Percentiles rank a stretch among this genome's conserved stretches.
Evolutionary conservation across 768 basidiomycete species (phyloP).

Genomic region (Russula dissimulans): DNA sequence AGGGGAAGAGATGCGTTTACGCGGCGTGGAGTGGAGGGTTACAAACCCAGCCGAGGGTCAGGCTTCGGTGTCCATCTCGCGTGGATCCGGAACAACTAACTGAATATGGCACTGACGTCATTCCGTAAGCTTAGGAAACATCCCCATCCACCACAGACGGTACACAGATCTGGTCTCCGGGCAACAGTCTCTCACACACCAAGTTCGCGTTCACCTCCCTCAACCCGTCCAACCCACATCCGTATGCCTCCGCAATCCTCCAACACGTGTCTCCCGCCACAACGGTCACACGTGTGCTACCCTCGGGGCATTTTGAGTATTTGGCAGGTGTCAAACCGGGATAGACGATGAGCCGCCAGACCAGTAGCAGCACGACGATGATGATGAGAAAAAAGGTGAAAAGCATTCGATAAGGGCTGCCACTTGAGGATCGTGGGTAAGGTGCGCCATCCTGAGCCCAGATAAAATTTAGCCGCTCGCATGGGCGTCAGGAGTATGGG

Average conservation of each 20-base stretch:
- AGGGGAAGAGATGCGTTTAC: not conserved
- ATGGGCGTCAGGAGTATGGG: no score
- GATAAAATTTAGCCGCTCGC: not conserved
- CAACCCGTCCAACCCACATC: slow-evolving; percentile 18
- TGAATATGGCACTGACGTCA: not conserved
- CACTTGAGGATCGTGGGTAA: slow-evolving; percentile 1
- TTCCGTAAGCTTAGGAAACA: not conserved
- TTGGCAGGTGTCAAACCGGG: slow-evolving; percentile 5
- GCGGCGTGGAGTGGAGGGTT: no score
- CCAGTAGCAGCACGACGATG: slow-evolving; percentile 19
- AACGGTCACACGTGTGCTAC: slow-evolving; percentile 16
- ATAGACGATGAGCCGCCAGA: slow-evolving; percentile 15
- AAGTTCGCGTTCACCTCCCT: slow-evolving; percentile 6
- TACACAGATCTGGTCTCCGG: slow-evolving; percentile 19
- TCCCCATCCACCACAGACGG: not conserved
- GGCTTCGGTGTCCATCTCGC: no score
- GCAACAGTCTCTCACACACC: slow-evolving; percentile 14
- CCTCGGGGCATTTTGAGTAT: slow-evolving; percentile 12
- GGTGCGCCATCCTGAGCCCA: not conserved
- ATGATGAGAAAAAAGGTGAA: slow-evolving; percentile 20
- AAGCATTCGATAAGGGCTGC: slow-evolving; percentile 19
- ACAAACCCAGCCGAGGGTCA: not conserved
- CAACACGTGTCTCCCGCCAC: slow-evolving; percentile 21
- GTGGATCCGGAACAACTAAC: not conserved
- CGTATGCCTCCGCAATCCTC: slow-evolving; percentile 15